Percentiles rank a stretch among this genome's conserved stretches.
phyloP scores from a whole-genome alignment of 1,284 basidiomycete genomes.

The Sporisorium iseilematis-ciliati region DNA sequence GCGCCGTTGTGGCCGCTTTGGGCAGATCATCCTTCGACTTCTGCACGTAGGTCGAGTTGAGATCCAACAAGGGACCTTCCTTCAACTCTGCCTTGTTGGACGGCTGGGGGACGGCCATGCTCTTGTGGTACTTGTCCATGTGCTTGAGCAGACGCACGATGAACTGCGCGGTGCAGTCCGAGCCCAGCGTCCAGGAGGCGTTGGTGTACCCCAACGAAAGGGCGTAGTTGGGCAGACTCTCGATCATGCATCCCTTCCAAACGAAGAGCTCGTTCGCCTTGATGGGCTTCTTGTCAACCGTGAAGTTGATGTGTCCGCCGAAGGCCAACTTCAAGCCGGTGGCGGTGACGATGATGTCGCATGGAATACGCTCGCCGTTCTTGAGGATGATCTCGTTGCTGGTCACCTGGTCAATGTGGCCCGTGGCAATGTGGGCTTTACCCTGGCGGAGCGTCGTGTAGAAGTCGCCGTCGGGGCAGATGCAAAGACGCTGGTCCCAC shows the following conservation, averaged over 20 bases:
- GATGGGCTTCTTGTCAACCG: constrained; percentile 59
- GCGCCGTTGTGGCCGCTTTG: constrained; percentile 55
- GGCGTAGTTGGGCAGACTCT: constrained; percentile 65
- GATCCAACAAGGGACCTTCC: constrained; percentile 57
- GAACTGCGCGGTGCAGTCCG: constrained; percentile 62
- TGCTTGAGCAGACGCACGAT: constrained; percentile 57
- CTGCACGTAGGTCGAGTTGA: constrained; percentile 66
- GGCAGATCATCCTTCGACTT: constrained; percentile 59
- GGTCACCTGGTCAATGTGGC: constrained; percentile 64
- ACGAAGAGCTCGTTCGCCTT: constrained; percentile 50
- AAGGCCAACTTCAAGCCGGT: constrained; percentile 67
- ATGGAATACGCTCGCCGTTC: constrained; percentile 60
- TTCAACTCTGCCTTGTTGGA: constrained; percentile 22
- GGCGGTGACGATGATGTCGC: constrained; percentile 68
- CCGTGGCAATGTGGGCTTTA: constrained; percentile 67
- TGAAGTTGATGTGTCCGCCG: constrained; percentile 54
- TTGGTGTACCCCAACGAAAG: constrained; percentile 67
- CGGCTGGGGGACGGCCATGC: constrained; percentile 29
- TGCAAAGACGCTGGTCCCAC: constrained; percentile 69
- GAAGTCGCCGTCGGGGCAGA: constrained; percentile 68
- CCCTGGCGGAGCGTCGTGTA: constrained; percentile 62
- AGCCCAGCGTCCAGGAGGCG: constrained; percentile 68
- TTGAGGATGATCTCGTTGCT: constrained; percentile 60
- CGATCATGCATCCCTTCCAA: constrained; percentile 67
- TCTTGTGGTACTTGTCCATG: constrained; percentile 56